Conservation (phyloP, 169 alveolate genomes). For the Plasmodium relictum region DNA sequence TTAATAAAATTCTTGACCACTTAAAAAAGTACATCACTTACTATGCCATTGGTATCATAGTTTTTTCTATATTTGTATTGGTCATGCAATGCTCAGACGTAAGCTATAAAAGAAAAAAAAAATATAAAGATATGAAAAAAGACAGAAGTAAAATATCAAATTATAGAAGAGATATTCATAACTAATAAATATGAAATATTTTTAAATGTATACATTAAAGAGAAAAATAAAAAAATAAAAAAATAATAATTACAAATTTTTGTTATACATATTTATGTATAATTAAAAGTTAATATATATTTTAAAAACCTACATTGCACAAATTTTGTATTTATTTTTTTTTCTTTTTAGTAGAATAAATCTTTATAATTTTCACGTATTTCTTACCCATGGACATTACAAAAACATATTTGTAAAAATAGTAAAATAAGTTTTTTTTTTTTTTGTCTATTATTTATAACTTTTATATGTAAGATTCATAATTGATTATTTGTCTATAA, state of each 20-base stretch:
- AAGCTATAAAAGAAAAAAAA: constrained; percentile 48
- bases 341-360: constrained; percentile 4
- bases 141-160: constrained; percentile 56
- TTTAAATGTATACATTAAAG: neutral
- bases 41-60: constrained; percentile 25
- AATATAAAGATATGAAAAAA: constrained; percentile 18
- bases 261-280: neutral
- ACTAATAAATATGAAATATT: constrained; percentile 19
- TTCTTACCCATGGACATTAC: too few relatives aligned
- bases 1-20: constrained; percentile 29
- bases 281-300: neutral
- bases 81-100: constrained; percentile 55
- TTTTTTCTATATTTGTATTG: constrained; percentile 57
- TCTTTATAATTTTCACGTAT: neutral
- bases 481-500: neutral
- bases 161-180: constrained; percentile 53
- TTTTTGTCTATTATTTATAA: neutral
- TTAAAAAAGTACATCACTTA: constrained; percentile 31
- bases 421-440: neutral
- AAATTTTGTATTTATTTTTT: neutral
- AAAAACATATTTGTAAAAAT: too few relatives aligned
- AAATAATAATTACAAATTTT: neutral
- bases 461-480: neutral
- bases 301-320: neutral
- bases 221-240: too few relatives aligned